phyloP scores from a whole-genome alignment of 2,329 filamentous ascomycete species.

The Seiridium unicorne region DNA sequence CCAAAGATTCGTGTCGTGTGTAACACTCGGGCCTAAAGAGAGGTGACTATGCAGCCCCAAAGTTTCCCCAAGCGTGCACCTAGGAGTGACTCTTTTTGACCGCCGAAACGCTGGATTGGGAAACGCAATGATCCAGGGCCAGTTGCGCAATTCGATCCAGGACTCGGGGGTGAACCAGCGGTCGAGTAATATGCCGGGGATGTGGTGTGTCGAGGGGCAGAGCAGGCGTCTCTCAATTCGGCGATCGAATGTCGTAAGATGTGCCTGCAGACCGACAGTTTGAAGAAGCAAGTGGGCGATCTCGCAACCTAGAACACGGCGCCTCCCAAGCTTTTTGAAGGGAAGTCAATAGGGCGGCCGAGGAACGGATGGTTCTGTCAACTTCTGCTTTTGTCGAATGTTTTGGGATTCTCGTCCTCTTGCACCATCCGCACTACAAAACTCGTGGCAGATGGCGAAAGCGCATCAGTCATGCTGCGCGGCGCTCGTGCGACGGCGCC shows the following conservation, averaged over 20 bases:
- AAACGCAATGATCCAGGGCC: slow-evolving; percentile 1
- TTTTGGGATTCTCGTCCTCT: background rate
- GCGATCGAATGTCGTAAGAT: background rate
- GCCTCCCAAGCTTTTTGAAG: background rate
- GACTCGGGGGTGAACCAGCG: background rate
- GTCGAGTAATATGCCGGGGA: background rate
- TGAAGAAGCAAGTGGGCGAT: background rate
- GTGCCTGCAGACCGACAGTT: background rate
- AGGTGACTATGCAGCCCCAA: background rate
- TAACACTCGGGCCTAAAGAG: background rate
- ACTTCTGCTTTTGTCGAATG: slow-evolving; percentile 4
- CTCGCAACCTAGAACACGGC: background rate
- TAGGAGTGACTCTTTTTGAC: background rate
- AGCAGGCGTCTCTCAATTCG: background rate
- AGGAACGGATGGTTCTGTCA: background rate
- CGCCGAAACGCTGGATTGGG: background rate
- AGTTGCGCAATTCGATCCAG: slow-evolving; percentile 4
- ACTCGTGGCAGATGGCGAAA: slow-evolving; percentile 4
- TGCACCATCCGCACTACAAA: background rate
- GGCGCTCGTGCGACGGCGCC: slow-evolving; percentile 1
- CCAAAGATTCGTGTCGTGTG: background rate
- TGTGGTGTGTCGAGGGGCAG: background rate
- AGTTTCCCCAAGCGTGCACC: background rate
- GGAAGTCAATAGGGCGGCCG: background rate
- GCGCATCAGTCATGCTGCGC: slow-evolving; percentile 1